These are phyloP conservation scores for Cadophora sp. DNA, from an alignment of 2,329 filamentous ascomycete species.

Conservation along the genomic window DNA sequence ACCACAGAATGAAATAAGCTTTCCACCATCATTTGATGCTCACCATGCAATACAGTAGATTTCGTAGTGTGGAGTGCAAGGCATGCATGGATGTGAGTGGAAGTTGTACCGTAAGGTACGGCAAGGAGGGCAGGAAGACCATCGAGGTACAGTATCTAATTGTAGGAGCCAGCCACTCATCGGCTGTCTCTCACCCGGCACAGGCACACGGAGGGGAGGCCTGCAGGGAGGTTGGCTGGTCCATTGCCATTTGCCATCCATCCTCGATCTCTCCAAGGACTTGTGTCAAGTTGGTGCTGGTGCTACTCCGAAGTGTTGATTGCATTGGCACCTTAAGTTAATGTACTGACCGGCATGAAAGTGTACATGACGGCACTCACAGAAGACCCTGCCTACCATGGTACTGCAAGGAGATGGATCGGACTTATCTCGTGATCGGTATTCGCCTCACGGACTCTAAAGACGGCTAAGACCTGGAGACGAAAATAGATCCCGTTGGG, in stretches of 20 bases:
- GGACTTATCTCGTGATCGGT: neutral
- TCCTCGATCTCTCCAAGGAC: slow-evolving; percentile 3
- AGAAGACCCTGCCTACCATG: neutral
- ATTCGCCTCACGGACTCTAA: neutral
- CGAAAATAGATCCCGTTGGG: slow-evolving; percentile 19
- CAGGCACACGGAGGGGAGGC: neutral
- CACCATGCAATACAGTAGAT: neutral
- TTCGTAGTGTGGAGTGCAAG: too few relatives aligned
- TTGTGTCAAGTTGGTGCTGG: slow-evolving; percentile 12
- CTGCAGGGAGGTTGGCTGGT: slow-evolving; percentile 6
- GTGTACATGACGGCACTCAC: slow-evolving; percentile 16
- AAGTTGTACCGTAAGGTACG: neutral
- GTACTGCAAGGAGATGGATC: slow-evolving; percentile 2
- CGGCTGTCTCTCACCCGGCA: neutral
- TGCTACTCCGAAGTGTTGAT: neutral
- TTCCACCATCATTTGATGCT: neutral
- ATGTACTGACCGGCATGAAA: slow-evolving; percentile 6
- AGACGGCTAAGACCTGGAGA: slow-evolving; percentile 8
- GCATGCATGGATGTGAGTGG: too few relatives aligned
- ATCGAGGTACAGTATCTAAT: neutral
- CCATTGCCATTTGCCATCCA: neutral
- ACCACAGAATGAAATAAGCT: slow-evolving; percentile 12
- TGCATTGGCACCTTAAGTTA: slow-evolving; percentile 7
- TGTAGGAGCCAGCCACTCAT: slow-evolving; percentile 9
- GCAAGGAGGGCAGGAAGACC: neutral